A percentile compares a stretch with the other conserved stretches of the same genome.
phyloP scores from a whole-genome alignment of 2,329 filamentous ascomycete species.

The Arachnomyces sp. region DNA sequence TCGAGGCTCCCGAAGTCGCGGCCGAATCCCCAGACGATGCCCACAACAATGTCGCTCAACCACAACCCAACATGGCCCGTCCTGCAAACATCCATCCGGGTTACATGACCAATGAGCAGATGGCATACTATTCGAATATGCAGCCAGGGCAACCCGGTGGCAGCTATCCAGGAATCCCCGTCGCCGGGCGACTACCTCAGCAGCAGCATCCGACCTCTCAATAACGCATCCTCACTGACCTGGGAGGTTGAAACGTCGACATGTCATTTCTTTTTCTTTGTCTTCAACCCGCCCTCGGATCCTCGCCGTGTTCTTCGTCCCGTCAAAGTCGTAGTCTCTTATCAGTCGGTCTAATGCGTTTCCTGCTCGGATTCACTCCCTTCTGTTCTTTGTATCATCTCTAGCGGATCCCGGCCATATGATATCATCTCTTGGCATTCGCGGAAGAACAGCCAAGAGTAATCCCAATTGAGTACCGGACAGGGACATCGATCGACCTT shows the following conservation, averaged over 20 bases:
- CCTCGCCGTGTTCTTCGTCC: background rate
- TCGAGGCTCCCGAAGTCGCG: conserved; percentile 61
- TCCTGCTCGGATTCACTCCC: no score
- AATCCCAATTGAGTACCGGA: no score
- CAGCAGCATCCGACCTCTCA: conserved; percentile 75
- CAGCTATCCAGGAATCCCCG: conserved; percentile 67
- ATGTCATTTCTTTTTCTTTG: conserved; percentile 9
- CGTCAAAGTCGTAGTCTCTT: no score
- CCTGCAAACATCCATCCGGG: conserved; percentile 63
- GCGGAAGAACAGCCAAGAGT: no score
- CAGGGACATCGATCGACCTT: background rate
- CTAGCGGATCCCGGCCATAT: no score
- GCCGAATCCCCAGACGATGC: conserved; percentile 91
- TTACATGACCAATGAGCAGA: conserved; percentile 60
- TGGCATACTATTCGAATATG: conserved; percentile 78
- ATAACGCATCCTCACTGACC: conserved; percentile 11
- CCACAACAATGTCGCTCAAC: conserved; percentile 62
- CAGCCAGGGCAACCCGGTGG: conserved; percentile 58
- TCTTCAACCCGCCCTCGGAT: conserved; percentile 3
- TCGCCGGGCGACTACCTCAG: conserved; percentile 70
- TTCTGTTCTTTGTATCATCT: no score
- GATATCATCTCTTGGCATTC: no score
- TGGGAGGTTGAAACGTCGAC: background rate
- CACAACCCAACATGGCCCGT: conserved; percentile 56
- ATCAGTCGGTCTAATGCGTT: no score